Evolutionary conservation across 108 stramenopile genomes (phyloP).

Genomic region (Cyclotella atomus): DNA sequence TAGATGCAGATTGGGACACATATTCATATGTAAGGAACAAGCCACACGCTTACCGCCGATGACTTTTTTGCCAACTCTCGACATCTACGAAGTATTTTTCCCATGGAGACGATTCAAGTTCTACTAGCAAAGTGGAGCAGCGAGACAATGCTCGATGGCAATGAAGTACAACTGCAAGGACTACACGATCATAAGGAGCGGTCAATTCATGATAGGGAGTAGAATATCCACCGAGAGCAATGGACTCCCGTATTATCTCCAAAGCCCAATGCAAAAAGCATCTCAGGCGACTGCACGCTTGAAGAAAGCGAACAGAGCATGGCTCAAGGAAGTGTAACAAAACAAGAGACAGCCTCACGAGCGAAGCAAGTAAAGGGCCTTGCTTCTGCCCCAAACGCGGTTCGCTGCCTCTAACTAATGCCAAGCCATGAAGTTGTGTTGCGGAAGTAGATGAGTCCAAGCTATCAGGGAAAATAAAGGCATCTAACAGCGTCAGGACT

Average conservation of each 20-base stretch:
- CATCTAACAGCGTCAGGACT: slow-evolving; percentile 76
- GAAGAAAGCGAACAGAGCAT: slow-evolving; percentile 74
- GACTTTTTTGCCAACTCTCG: slow-evolving; percentile 56
- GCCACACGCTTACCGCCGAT: slow-evolving; percentile 15
- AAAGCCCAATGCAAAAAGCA: slow-evolving; percentile 83
- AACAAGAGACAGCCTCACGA: slow-evolving; percentile 76
- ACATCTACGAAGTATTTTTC: slow-evolving; percentile 58
- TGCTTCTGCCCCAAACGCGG: slow-evolving; percentile 77
- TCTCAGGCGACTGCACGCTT: slow-evolving; percentile 75
- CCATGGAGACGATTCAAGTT: slow-evolving; percentile 63
- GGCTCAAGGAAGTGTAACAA: slow-evolving; percentile 76
- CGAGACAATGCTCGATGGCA: slow-evolving; percentile 75
- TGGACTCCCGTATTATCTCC: slow-evolving; percentile 74
- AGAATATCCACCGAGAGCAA: slow-evolving; percentile 68
- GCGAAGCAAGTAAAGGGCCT: slow-evolving; percentile 73
- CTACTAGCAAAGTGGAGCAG: slow-evolving; percentile 64
- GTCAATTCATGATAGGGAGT: slow-evolving; percentile 68
- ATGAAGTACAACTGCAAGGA: slow-evolving; percentile 73
- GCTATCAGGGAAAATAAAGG: slow-evolving; percentile 86
- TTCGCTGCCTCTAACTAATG: slow-evolving; percentile 77
- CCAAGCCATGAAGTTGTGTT: slow-evolving; percentile 80
- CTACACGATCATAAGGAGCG: slow-evolving; percentile 45
- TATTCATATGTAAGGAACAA: neutral
- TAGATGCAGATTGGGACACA: neutral
- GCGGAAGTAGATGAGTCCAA: slow-evolving; percentile 62